Percentiles rank a stretch among this genome's conserved stretches.
phyloP scores from a whole-genome alignment of 1,284 basidiomycete genomes.

The Cutaneotrichosporon sp. region DNA sequence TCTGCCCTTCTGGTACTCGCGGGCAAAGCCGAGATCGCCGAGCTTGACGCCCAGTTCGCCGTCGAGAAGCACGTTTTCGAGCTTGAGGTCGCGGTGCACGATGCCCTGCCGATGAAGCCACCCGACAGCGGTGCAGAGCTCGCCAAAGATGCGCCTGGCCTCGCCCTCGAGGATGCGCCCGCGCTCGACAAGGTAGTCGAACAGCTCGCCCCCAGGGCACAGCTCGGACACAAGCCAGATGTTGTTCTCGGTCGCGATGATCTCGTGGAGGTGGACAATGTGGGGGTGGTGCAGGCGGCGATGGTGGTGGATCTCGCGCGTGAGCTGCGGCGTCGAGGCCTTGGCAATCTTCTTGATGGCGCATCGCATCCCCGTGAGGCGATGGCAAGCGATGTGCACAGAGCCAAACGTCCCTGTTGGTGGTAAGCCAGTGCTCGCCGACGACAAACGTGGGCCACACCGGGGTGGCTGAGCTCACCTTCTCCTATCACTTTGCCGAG shows the following conservation, averaged over 20 bases:
- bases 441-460: neutral
- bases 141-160: slow-evolving; percentile 81
- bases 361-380: slow-evolving; percentile 81
- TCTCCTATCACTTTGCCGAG: slow-evolving; percentile 94
- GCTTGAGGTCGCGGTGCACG: slow-evolving; percentile 92
- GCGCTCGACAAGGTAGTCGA: slow-evolving; percentile 96
- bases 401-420: slow-evolving; percentile 82
- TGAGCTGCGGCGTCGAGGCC: slow-evolving; percentile 81
- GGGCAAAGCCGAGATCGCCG: slow-evolving; percentile 94
- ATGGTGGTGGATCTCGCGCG: slow-evolving; percentile 97
- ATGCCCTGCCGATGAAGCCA: slow-evolving; percentile 86
- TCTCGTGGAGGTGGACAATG: slow-evolving; percentile 94
- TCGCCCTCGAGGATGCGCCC: slow-evolving; percentile 82
- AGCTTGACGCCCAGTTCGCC: slow-evolving; percentile 84
- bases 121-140: slow-evolving; percentile 92
- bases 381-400: slow-evolving; percentile 88
- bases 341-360: slow-evolving; percentile 99
- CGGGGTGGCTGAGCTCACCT: slow-evolving; percentile 65
- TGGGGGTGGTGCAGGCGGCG: slow-evolving; percentile 93
- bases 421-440: neutral
- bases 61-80: slow-evolving; percentile 92
- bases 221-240: slow-evolving; percentile 99
- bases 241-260: slow-evolving; percentile 90
- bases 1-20: slow-evolving; percentile 82
- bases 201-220: slow-evolving; percentile 93